phyloP scores from a whole-genome alignment of 345 rosid genomes.

The Lepidium africanum region DNA sequence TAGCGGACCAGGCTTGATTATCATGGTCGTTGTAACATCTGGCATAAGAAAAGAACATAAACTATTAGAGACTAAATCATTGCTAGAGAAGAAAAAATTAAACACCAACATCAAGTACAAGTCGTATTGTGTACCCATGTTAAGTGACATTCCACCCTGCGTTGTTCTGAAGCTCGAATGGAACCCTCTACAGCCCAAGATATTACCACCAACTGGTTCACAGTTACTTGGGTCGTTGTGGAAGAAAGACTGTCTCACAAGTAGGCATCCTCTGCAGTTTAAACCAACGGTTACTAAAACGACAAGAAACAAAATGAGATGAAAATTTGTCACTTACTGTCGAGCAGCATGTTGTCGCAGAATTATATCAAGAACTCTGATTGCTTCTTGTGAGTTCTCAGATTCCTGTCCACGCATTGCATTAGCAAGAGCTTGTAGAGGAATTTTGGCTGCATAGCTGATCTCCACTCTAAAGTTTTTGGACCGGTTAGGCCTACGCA shows the following conservation, averaged over 20 bases:
- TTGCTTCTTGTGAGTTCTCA: constrained; percentile 72
- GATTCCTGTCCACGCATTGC: constrained; percentile 79
- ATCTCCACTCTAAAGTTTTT: constrained; percentile 63
- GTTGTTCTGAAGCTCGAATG: constrained; percentile 82
- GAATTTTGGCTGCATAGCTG: constrained; percentile 73
- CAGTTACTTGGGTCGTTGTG: constrained; percentile 64
- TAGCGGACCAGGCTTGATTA: constrained; percentile 72
- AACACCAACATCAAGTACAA: background rate
- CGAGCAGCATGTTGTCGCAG: constrained; percentile 83
- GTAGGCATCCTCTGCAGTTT: constrained; percentile 35
- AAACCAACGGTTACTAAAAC: background rate
- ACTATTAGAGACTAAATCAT: background rate
- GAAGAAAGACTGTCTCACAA: constrained; percentile 84
- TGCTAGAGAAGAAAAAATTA: background rate
- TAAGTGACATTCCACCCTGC: constrained; percentile 85
- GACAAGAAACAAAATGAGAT: background rate
- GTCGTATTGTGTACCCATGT: constrained; percentile 46
- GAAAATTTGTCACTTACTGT: constrained; percentile 42
- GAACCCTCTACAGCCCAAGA: constrained; percentile 73
- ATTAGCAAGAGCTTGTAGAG: constrained; percentile 74
- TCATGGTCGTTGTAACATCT: constrained; percentile 95
- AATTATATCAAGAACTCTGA: constrained; percentile 77
- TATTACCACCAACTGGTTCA: constrained; percentile 73
- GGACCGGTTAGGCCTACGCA: constrained; percentile 49
- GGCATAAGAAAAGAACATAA: background rate